Evolutionary conservation across 1,284 basidiomycete species (phyloP).

Genomic region (Heterobasidion annosum): DNA sequence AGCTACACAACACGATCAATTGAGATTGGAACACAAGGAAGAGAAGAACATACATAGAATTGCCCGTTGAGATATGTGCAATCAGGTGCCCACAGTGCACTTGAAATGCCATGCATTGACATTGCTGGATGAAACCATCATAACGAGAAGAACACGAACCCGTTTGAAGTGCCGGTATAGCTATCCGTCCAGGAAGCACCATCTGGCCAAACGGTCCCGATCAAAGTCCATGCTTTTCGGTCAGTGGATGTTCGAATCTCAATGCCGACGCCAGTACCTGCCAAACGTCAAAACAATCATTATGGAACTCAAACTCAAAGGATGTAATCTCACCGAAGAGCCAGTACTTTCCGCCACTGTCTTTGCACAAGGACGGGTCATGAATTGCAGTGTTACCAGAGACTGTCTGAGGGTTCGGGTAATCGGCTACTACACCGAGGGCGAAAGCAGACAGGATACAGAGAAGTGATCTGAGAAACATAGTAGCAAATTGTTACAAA

Average conservation of each 20-base stretch:
- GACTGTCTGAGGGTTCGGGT: conserved; percentile 1
- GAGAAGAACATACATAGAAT: conserved; percentile 29
- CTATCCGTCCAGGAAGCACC: conserved; percentile 39
- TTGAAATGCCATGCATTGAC: conserved; percentile 8
- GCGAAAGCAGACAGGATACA: background rate
- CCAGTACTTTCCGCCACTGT: conserved; percentile 38
- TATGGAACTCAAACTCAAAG: background rate
- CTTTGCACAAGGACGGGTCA: conserved; percentile 43
- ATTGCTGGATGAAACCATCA: background rate
- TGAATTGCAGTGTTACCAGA: conserved; percentile 1
- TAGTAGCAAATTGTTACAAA: background rate
- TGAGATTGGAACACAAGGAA: background rate
- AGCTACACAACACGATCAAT: conserved; percentile 18
- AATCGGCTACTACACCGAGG: background rate
- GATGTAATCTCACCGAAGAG: conserved; percentile 32
- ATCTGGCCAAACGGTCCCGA: conserved; percentile 40
- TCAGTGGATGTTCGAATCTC: conserved; percentile 45
- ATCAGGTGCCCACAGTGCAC: conserved; percentile 43
- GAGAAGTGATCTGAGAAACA: background rate
- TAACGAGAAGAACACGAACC: conserved; percentile 18
- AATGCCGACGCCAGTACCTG: conserved; percentile 39
- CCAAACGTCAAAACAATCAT: background rate
- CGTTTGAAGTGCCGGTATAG: conserved; percentile 40
- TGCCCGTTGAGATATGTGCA: conserved; percentile 34
- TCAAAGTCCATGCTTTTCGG: conserved; percentile 36